Percentiles rank a stretch among this genome's conserved stretches.
phyloP scores from a whole-genome alignment of 768 basidiomycete species.

The Boletus sp. region DNA sequence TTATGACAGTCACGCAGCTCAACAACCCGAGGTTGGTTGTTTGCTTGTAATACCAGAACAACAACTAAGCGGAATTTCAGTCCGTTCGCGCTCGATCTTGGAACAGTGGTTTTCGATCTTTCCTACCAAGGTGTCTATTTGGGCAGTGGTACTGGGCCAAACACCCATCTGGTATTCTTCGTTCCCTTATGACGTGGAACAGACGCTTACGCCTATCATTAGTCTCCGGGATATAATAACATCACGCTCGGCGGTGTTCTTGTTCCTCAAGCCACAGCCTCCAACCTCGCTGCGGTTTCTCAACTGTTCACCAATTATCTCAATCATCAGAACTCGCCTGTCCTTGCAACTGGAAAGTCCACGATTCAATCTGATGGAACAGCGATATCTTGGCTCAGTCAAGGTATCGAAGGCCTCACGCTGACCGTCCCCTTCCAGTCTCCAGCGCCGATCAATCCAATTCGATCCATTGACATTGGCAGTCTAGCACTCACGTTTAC shows the following conservation, averaged over 20 bases:
- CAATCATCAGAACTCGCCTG: slow-evolving; percentile 57
- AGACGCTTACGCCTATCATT: neutral
- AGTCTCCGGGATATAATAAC: slow-evolving; percentile 55
- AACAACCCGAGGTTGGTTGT: slow-evolving; percentile 52
- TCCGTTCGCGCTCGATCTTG: slow-evolving; percentile 68
- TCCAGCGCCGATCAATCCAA: slow-evolving; percentile 54
- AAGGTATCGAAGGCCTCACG: slow-evolving; percentile 54
- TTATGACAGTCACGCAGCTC: slow-evolving; percentile 53
- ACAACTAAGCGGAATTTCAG: slow-evolving; percentile 30
- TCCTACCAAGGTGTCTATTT: slow-evolving; percentile 55
- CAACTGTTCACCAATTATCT: slow-evolving; percentile 70
- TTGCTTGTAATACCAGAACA: neutral
- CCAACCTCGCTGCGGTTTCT: slow-evolving; percentile 50
- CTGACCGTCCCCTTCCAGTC: slow-evolving; percentile 63
- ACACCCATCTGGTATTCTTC: slow-evolving; percentile 48
- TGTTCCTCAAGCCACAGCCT: slow-evolving; percentile 47
- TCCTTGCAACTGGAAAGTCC: slow-evolving; percentile 59
- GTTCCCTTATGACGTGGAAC: neutral
- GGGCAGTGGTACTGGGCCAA: slow-evolving; percentile 52
- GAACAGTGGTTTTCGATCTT: slow-evolving; percentile 63
- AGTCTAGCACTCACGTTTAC: slow-evolving; percentile 57
- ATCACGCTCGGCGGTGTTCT: slow-evolving; percentile 60
- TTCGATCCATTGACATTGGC: slow-evolving; percentile 62
- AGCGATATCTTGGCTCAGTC: slow-evolving; percentile 63
- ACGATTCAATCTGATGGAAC: slow-evolving; percentile 57